Conservation (phyloP, 2,329 filamentous ascomycete species). For the Zymoseptoria tritici region DNA sequence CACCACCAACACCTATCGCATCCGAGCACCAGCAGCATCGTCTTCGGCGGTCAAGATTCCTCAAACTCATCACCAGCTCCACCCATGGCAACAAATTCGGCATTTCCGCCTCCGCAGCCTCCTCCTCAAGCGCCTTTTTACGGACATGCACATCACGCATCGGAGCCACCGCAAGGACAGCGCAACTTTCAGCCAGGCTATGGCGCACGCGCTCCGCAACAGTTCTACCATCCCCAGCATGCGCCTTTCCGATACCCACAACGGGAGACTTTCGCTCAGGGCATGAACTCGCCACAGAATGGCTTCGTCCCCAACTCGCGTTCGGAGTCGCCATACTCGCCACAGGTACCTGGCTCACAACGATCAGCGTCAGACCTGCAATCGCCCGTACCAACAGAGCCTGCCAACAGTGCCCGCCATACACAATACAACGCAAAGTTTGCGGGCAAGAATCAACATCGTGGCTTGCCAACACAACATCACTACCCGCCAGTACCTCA, state of each 20-base stretch:
- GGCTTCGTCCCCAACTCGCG: slow-evolving; percentile 16
- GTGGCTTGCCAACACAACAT: slow-evolving; percentile 9
- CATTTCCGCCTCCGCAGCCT: slow-evolving; percentile 12
- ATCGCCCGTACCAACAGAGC: slow-evolving; percentile 10
- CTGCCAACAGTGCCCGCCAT: slow-evolving; percentile 4
- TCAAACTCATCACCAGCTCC: slow-evolving; percentile 32
- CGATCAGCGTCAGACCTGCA: slow-evolving; percentile 15
- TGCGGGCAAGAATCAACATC: background rate
- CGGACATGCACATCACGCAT: slow-evolving; percentile 22
- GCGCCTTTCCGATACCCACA: slow-evolving; percentile 21
- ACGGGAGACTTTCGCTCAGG: slow-evolving; percentile 18
- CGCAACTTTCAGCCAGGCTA: slow-evolving; percentile 10
- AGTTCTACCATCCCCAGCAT: slow-evolving; percentile 5
- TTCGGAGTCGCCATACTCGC: slow-evolving; percentile 22
- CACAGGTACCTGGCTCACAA: slow-evolving; percentile 2
- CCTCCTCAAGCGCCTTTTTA: slow-evolving; percentile 11
- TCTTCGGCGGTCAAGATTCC: slow-evolving; percentile 35
- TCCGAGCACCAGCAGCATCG: slow-evolving; percentile 26
- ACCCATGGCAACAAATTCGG: slow-evolving; percentile 19
- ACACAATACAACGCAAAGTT: slow-evolving; percentile 2
- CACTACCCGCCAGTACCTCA: slow-evolving; percentile 15
- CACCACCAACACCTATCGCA: slow-evolving; percentile 16
- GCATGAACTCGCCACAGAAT: slow-evolving; percentile 11
- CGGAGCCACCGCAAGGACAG: slow-evolving; percentile 14
- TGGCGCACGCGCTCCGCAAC: slow-evolving; percentile 5